phyloP scores from a whole-genome alignment of 768 basidiomycete species.

The Leccinum longicurvipes region DNA sequence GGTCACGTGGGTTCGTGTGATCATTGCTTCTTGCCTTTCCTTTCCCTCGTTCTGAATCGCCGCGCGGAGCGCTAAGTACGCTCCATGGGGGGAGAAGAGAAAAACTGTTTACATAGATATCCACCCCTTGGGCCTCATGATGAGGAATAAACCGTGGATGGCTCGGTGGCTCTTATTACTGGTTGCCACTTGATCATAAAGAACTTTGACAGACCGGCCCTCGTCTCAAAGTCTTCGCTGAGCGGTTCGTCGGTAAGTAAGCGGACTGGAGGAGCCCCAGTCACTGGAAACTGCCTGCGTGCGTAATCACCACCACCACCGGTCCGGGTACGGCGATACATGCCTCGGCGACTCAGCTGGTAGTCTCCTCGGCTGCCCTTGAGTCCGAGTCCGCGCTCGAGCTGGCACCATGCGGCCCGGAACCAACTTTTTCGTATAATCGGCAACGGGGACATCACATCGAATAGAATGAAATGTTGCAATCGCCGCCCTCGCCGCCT shows the following conservation, averaged over 20 bases:
- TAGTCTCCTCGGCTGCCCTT: not conserved
- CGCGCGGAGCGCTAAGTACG: no score
- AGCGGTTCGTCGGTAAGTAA: not conserved
- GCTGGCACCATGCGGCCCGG: not conserved
- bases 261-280: not conserved
- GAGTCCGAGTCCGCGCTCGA: not conserved
- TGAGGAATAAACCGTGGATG: not conserved
- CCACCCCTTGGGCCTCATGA: not conserved
- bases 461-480: not conserved
- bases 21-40: not conserved
- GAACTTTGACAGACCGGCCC: not conserved
- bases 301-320: not conserved
- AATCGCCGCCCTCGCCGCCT: not conserved
- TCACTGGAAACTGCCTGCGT: no score
- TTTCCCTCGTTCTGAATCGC: not conserved
- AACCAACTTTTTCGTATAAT: not conserved
- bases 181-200: not conserved
- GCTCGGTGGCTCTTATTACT: not conserved
- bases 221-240: not conserved
- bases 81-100: not conserved
- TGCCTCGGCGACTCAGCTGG: not conserved
- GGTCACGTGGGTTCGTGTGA: no score
- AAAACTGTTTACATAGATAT: no score
- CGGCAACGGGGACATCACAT: not conserved
- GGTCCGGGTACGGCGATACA: not conserved